Evolutionary conservation across 345 rosid genomes (phyloP).

Genomic region (Ailanthus altissimus): DNA sequence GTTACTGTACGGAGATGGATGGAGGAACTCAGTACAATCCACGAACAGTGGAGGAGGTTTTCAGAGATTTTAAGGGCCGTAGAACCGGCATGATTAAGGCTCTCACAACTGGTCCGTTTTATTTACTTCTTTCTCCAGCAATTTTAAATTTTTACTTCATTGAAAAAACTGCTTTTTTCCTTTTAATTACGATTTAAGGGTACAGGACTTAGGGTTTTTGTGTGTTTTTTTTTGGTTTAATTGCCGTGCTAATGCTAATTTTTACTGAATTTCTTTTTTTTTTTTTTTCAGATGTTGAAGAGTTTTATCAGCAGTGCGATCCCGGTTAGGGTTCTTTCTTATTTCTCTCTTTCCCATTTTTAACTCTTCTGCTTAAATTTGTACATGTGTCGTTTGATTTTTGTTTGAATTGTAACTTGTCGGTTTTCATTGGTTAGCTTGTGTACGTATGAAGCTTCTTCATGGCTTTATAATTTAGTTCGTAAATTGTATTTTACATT

Average conservation of each 20-base stretch:
- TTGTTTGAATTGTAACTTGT: not conserved
- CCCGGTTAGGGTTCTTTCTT: slow-evolving; percentile 63
- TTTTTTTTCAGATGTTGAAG: slow-evolving; percentile 58
- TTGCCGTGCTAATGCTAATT: not conserved
- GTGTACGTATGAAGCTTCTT: not conserved
- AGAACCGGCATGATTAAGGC: slow-evolving; percentile 76
- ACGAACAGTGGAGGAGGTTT: slow-evolving; percentile 76
- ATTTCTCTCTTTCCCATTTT: not conserved
- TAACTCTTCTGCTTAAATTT: not conserved
- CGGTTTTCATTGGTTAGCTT: not conserved
- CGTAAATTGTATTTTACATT: not conserved
- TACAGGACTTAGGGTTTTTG: not conserved
- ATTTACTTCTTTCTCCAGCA: not conserved
- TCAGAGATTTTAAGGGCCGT: slow-evolving; percentile 79
- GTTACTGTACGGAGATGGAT: slow-evolving; percentile 47
- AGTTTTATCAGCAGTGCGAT: slow-evolving; percentile 71
- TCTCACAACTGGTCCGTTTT: slow-evolving; percentile 57
- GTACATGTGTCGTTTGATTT: not conserved
- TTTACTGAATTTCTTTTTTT: not conserved
- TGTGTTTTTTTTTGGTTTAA: not conserved
- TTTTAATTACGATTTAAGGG: not conserved
- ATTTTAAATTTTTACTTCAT: slow-evolving; percentile 3
- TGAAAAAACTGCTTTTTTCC: not conserved
- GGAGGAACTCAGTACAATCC: slow-evolving; percentile 62
- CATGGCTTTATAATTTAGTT: not conserved